A percentile compares a stretch with the other conserved stretches of the same genome.
Evolutionary conservation across 2,329 filamentous ascomycete species (phyloP).

Genomic region (Phoma sp.): DNA sequence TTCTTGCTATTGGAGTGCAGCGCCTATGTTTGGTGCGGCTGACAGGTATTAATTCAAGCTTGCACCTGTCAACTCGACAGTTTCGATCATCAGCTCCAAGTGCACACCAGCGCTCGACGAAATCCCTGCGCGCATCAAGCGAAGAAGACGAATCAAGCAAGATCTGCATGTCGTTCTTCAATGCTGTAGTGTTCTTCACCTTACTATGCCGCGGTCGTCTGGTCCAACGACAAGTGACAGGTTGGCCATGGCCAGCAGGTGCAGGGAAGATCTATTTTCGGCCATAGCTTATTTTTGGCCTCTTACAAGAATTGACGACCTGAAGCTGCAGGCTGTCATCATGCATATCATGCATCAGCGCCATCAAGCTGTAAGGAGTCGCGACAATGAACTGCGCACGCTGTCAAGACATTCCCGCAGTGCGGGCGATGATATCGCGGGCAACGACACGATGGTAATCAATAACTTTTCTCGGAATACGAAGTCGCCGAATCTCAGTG

Average conservation of each 20-base stretch:
- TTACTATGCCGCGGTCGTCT: too few relatives aligned
- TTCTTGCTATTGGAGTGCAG: neutral
- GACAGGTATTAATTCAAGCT: neutral
- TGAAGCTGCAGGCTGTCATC: constrained; percentile 20
- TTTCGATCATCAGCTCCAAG: neutral
- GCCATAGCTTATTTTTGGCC: constrained; percentile 25
- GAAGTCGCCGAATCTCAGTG: constrained; percentile 24
- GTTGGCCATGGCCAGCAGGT: constrained; percentile 5
- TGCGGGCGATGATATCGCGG: constrained; percentile 1
- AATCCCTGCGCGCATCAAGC: constrained; percentile 1
- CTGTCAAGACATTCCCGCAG: neutral
- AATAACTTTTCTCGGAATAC: constrained; percentile 11
- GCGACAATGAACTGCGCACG: neutral
- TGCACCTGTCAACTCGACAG: neutral
- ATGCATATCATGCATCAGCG: constrained; percentile 19
- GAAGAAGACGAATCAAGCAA: neutral
- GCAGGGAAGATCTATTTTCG: constrained; percentile 27
- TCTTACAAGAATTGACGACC: constrained; percentile 32
- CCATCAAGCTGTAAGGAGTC: constrained; percentile 14
- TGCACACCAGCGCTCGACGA: neutral
- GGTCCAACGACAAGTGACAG: too few relatives aligned
- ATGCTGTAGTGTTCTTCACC: neutral
- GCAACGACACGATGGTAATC: constrained; percentile 3
- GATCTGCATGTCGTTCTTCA: neutral
- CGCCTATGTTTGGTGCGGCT: neutral